These are phyloP conservation scores for Quercus alba DNA, from an alignment of 306 rosid genomes.

Conservation along the genomic window DNA sequence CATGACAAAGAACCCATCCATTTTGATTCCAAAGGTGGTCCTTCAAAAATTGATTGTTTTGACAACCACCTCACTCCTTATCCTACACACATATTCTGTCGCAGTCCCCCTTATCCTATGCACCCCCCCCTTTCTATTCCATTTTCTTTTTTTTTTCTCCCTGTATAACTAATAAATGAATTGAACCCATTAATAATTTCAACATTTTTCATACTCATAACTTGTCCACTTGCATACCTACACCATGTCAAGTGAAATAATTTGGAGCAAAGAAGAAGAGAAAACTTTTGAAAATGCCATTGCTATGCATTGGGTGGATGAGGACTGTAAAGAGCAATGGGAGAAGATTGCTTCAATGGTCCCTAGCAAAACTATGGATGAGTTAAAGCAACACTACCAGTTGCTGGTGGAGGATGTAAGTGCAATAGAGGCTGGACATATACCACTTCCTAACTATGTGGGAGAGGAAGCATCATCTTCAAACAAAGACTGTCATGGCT, in stretches of 20 bases:
- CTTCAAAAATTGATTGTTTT: conserved; percentile 58
- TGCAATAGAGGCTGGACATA: conserved; percentile 76
- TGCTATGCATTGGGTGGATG: conserved; percentile 77
- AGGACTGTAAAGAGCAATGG: conserved; percentile 64
- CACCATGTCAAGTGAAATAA: conserved; percentile 63
- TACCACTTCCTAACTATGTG: conserved; percentile 59
- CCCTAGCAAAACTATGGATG: conserved; percentile 68
- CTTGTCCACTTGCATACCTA: conserved; percentile 29
- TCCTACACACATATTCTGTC: conserved; percentile 50
- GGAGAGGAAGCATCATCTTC: conserved; percentile 51
- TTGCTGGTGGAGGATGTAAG: conserved; percentile 67
- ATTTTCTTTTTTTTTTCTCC: neutral
- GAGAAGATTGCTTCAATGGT: conserved; percentile 74
- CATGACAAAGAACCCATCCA: conserved; percentile 75
- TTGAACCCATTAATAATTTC: conserved; percentile 25
- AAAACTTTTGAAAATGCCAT: conserved; percentile 86
- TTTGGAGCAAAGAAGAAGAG: conserved; percentile 91
- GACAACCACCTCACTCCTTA: conserved; percentile 56
- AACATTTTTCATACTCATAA: conserved; percentile 34
- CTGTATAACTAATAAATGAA: conserved; percentile 13
- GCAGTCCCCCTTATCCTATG: conserved; percentile 54
- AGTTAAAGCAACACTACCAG: conserved; percentile 71
- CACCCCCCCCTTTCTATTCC: conserved; percentile 37
- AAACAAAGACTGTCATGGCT: conserved; percentile 51
- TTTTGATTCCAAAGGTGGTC: conserved; percentile 74